Evolutionary conservation across 2,329 filamentous ascomycete genomes (phyloP).

Genomic region (Verticillium alfalfae): DNA sequence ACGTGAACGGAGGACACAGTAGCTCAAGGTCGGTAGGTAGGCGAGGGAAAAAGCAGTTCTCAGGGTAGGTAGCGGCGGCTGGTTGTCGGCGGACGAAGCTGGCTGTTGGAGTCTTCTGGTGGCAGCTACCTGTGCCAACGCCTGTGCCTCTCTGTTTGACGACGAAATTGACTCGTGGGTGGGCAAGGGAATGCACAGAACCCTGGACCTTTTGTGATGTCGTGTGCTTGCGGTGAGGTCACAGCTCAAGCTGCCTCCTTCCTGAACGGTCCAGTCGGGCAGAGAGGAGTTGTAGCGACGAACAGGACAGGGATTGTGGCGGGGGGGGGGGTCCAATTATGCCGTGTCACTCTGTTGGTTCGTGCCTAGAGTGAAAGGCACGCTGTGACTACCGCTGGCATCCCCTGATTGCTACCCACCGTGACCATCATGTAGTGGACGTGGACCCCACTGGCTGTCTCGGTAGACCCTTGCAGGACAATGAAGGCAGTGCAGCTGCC

Average conservation of each 20-base stretch:
- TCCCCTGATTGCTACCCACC: no score
- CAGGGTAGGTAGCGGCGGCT: neutral
- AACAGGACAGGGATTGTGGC: neutral
- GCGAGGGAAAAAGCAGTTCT: neutral
- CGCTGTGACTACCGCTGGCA: no score
- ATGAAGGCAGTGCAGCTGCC: neutral
- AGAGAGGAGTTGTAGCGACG: no score
- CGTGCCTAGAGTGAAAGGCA: no score
- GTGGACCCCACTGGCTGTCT: no score
- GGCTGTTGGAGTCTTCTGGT: neutral
- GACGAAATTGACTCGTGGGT: neutral
- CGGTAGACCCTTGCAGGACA: neutral
- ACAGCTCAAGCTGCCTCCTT: neutral
- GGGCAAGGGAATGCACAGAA: neutral
- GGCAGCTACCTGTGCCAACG: neutral
- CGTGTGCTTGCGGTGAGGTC: neutral
- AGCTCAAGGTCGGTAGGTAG: neutral
- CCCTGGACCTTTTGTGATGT: neutral
- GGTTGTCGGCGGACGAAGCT: neutral
- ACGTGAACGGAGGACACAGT: neutral
- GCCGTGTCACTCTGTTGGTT: no score
- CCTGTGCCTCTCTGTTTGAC: neutral
- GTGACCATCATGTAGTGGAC: no score
- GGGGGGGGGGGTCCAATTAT: no score
- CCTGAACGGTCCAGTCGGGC: no score